These are phyloP conservation scores for Verticillium klebahnii DNA, from an alignment of 2,329 filamentous ascomycete species.

Conservation along the genomic window DNA sequence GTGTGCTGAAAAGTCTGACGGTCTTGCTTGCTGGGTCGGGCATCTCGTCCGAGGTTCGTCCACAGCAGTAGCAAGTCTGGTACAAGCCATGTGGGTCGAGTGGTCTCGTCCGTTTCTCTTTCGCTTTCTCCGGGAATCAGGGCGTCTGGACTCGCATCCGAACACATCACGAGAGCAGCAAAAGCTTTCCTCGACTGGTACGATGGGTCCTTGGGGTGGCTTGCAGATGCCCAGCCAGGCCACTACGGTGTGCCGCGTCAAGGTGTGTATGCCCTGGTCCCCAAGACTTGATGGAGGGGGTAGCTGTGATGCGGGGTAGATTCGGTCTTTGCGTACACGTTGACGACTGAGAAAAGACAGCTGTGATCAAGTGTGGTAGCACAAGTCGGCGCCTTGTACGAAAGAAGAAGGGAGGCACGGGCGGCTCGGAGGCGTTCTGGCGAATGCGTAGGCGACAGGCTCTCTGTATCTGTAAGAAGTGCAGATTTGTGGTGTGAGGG, in stretches of 20 bases:
- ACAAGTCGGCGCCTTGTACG: background rate
- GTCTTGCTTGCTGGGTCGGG: background rate
- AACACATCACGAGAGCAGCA: background rate
- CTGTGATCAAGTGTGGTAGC: background rate
- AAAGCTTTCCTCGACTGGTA: background rate
- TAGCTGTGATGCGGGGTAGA: slow-evolving; percentile 2
- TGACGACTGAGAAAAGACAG: background rate
- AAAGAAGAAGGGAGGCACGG: background rate
- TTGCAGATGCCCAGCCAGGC: slow-evolving; percentile 1
- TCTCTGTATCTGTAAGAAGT: background rate
- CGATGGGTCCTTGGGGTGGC: background rate
- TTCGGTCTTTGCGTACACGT: background rate
- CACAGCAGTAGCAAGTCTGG: slow-evolving; percentile 1
- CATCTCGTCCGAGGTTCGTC: background rate
- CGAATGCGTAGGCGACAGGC: background rate
- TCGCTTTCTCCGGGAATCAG: background rate
- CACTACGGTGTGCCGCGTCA: background rate
- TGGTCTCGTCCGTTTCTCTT: background rate
- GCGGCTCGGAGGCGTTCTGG: background rate
- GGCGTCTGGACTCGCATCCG: background rate
- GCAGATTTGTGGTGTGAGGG: background rate
- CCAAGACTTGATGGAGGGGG: background rate
- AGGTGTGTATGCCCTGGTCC: background rate
- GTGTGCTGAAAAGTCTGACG: background rate
- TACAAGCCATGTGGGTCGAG: background rate